phyloP scores from a whole-genome alignment of 192 early-diverging fungal genomes.

The Rhizophlyctis rosea region DNA sequence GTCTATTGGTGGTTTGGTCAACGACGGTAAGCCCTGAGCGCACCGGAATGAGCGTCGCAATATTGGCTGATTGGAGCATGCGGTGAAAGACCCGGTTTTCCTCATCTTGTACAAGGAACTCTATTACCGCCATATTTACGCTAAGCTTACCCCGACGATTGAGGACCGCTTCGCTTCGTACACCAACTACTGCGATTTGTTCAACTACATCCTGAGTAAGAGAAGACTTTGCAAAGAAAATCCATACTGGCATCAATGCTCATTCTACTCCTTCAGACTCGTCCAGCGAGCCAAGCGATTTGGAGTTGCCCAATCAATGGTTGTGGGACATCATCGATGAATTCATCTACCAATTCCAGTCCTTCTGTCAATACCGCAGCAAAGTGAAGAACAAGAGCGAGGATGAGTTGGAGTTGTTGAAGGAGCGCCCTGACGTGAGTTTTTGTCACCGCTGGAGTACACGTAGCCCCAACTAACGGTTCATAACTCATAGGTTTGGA shows the following conservation, averaged over 20 bases:
- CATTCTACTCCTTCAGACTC: conserved; percentile 7
- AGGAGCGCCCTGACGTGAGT: conserved; percentile 66
- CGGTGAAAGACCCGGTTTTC: conserved; percentile 80
- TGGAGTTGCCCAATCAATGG: conserved; percentile 98
- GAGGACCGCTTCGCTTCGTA: conserved; percentile 91
- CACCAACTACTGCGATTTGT: conserved; percentile 95
- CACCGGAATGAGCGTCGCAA: background rate
- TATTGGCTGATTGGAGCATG: background rate
- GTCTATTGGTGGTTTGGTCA: conserved; percentile 74
- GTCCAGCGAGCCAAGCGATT: conserved; percentile 67
- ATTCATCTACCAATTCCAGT: conserved; percentile 99
- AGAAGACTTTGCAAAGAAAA: no score
- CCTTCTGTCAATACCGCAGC: conserved; percentile 92
- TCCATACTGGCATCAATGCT: background rate
- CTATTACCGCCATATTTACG: conserved; percentile 96
- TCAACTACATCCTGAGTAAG: conserved; percentile 92
- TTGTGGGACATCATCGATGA: conserved; percentile 99
- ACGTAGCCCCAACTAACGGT: background rate
- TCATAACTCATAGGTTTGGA: conserved; percentile 81
- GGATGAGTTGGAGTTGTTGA: conserved; percentile 76
- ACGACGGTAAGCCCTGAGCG: conserved; percentile 56
- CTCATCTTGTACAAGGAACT: conserved; percentile 93
- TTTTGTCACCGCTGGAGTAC: background rate
- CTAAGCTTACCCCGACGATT: conserved; percentile 82
- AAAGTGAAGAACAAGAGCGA: conserved; percentile 75